Conservation (phyloP, 495 filamentous ascomycete genomes). For the Bathelium albidoporum region DNA sequence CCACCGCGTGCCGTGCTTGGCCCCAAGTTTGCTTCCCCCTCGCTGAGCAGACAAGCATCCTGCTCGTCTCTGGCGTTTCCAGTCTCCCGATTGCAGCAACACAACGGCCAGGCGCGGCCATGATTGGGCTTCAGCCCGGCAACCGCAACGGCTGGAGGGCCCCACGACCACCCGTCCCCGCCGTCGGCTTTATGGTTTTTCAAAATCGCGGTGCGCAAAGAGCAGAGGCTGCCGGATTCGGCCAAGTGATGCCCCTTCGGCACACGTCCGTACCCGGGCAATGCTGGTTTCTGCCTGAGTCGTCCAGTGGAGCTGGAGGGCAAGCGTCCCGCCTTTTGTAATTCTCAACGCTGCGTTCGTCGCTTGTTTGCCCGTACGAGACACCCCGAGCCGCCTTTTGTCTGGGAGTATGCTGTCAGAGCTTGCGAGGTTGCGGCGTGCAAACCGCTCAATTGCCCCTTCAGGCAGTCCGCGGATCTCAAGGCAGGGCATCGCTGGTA, state of each 20-base stretch:
- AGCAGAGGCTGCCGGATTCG: neutral
- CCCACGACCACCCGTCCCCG: neutral
- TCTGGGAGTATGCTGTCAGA: slow-evolving; percentile 2
- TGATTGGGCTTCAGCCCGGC: neutral
- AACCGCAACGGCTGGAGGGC: neutral
- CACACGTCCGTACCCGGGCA: slow-evolving; percentile 4
- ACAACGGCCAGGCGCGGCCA: neutral
- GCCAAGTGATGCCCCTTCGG: neutral
- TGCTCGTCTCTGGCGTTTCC: slow-evolving; percentile 4
- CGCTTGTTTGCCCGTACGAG: neutral
- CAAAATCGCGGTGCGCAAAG: neutral
- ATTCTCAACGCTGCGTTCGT: neutral
- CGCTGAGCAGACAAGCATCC: neutral
- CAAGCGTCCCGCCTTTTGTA: neutral
- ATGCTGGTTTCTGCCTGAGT: slow-evolving; percentile 4
- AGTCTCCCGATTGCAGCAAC: neutral
- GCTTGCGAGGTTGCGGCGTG: slow-evolving; percentile 1
- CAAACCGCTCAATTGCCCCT: slow-evolving; percentile 1
- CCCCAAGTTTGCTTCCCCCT: slow-evolving; percentile 4
- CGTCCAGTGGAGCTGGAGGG: neutral
- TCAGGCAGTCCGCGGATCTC: neutral
- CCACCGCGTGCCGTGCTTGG: neutral
- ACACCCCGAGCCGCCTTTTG: neutral
- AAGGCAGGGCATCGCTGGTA: neutral
- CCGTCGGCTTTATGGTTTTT: slow-evolving; percentile 1